Base-by-base conservation (phyloP, 2,329 filamentous ascomycete species). In the Alternaria angustiovoidea region DNA sequence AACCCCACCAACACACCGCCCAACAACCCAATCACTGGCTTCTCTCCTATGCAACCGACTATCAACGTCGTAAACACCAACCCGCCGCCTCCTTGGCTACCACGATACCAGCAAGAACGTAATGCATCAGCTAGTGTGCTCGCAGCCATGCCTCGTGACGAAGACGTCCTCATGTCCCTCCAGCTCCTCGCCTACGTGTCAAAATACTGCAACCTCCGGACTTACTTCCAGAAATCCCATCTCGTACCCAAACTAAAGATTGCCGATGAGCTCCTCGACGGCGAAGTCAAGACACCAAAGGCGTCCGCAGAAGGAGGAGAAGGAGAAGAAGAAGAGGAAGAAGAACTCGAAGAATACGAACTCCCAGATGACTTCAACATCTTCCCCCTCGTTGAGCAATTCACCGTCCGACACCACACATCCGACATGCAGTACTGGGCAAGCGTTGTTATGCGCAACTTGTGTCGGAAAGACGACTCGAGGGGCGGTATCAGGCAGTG, bases 401-500 rank as follows among this genome's bases (percentile, higher is more conserved):
- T 98, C 77, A 99, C 95, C 5, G 92, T 97, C 30, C 89, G 95
- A 66, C 93, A 97, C 75, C 93, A 97, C 80, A 93, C 92, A 66
- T 92, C 93, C 61, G 94, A 97, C 76, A 99, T 99, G 95, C 94
- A 97, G 79, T 99, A 99, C 82, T 99, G 95, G 95, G 95, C 95
- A 18, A 95, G 94, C 63, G 95, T 99, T 16, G 95, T 99, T 46
- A 99, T 99, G 95, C 88, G 95, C 66, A 99, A 99, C 76, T 87
- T 99, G 51, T 99, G 95, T 84, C 92, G 95, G 66, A 99, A 99
- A 81, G 95, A 99, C 77, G 95, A 99, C 76, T 92, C 91, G 11
- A 87, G 92, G 48, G 95, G 95, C 42, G 95, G 95, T 60, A 98
- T 99, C 69, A 87, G 95, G 57, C 95, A 99, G 78, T 99, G 95